Evolutionary conservation across 1,139 yeast genomes (phyloP).

Genomic region (Meyerozyma smithsonii): DNA sequence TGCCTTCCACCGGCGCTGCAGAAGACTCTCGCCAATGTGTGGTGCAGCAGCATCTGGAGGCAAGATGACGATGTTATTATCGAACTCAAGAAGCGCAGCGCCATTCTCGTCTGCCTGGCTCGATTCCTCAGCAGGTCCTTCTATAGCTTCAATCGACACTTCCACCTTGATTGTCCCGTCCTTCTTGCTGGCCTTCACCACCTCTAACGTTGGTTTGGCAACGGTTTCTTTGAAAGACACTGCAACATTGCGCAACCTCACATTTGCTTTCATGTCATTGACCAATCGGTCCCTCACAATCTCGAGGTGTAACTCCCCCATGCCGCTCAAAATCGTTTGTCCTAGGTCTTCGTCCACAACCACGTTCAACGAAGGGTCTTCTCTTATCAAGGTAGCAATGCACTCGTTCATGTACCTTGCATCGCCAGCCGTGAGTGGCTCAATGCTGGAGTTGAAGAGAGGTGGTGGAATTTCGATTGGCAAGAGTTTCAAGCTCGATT

Average conservation of each 20-base stretch:
- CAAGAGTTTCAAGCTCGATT: constrained; percentile 50
- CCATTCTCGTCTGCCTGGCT: constrained; percentile 36
- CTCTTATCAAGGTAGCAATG: constrained; percentile 59
- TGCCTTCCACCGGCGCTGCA: constrained; percentile 48
- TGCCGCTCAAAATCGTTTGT: constrained; percentile 83
- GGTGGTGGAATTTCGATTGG: constrained; percentile 91
- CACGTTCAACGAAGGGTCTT: constrained; percentile 66
- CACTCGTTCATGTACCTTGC: constrained; percentile 65
- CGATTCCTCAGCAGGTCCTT: constrained; percentile 36
- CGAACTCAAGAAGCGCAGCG: constrained; percentile 29
- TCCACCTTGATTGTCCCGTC: constrained; percentile 17
- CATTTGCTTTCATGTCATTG: constrained; percentile 76
- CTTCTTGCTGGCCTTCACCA: background rate
- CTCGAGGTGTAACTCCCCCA: constrained; percentile 94
- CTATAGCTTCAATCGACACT: constrained; percentile 50
- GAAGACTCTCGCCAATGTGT: constrained; percentile 21
- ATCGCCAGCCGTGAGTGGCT: constrained; percentile 82
- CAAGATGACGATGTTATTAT: constrained; percentile 34
- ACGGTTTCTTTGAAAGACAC: constrained; percentile 86
- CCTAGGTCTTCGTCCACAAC: constrained; percentile 80
- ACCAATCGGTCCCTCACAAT: constrained; percentile 75
- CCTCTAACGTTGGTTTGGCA: constrained; percentile 12
- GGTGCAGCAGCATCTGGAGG: constrained; percentile 26
- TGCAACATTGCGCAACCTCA: constrained; percentile 74
- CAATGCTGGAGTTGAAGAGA: constrained; percentile 80